Evolutionary conservation across 2,329 filamentous ascomycete genomes (phyloP).

Genomic region (Botrytis cinerea): DNA sequence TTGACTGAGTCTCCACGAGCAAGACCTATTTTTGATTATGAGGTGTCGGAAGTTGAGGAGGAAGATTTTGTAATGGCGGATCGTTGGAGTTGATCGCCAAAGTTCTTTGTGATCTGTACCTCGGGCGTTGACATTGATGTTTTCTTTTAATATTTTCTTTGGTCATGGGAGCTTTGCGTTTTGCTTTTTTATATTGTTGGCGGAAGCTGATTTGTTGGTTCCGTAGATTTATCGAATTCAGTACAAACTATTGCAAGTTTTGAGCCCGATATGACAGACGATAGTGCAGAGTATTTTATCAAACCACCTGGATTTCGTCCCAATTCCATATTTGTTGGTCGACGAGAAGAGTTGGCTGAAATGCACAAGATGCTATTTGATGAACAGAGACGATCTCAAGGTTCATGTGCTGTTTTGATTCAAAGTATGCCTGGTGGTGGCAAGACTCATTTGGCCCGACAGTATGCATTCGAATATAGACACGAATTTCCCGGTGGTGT

Average conservation of each 20-base stretch:
- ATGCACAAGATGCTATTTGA: conserved; percentile 63
- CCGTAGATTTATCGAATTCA: conserved; percentile 38
- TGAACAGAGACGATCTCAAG: conserved; percentile 54
- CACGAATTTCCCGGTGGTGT: conserved; percentile 64
- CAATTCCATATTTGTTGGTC: conserved; percentile 64
- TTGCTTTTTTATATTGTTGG: conserved; percentile 26
- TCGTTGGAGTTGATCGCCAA: conserved; percentile 20
- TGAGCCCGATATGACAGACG: conserved; percentile 31
- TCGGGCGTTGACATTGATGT: background rate
- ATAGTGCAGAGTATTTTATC: conserved; percentile 42
- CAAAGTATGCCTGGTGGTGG: conserved; percentile 66
- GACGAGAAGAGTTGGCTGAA: conserved; percentile 57
- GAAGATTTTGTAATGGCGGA: conserved; percentile 35
- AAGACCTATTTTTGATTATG: conserved; percentile 32
- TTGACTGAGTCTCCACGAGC: conserved; percentile 29
- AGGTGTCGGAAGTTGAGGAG: conserved; percentile 36
- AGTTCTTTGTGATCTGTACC: conserved; percentile 6
- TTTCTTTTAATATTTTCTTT: conserved; percentile 9
- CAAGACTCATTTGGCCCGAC: conserved; percentile 67
- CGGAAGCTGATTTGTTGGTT: conserved; percentile 40
- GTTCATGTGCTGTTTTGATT: conserved; percentile 64
- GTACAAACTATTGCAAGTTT: conserved; percentile 33
- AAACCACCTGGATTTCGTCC: conserved; percentile 60
- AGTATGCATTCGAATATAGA: conserved; percentile 65
- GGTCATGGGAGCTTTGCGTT: conserved; percentile 3